Conservation (phyloP, 192 early-diverging fungal genomes). For the Umbelopsis vinacea region DNA sequence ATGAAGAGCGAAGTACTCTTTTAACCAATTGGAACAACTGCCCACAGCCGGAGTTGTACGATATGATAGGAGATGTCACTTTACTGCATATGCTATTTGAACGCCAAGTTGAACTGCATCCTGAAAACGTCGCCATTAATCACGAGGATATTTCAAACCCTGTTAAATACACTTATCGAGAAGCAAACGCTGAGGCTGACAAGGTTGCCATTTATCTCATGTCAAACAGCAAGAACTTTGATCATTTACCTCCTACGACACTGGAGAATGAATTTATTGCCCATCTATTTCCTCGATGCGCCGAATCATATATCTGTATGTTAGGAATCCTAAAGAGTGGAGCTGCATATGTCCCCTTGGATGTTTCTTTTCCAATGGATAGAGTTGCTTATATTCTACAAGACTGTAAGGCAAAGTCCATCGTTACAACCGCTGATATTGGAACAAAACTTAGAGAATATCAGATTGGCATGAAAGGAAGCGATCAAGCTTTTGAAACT, state of each 20-base stretch:
- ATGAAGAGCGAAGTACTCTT: not conserved
- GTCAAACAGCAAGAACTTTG: not conserved
- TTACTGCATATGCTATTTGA: not conserved
- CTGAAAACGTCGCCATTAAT: not conserved
- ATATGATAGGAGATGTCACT: not conserved
- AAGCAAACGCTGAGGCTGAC: not conserved
- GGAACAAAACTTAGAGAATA: not conserved
- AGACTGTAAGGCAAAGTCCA: constrained; percentile 14
- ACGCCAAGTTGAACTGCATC: not conserved
- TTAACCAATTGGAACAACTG: not conserved
- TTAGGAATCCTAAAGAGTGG: constrained; percentile 40
- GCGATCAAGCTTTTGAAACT: no score
- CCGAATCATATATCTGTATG: constrained; percentile 20
- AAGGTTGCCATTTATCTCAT: not conserved
- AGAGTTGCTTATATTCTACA: constrained; percentile 33
- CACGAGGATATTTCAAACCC: not conserved
- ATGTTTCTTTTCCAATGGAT: constrained; percentile 34
- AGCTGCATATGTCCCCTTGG: constrained; percentile 44
- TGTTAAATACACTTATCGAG: not conserved
- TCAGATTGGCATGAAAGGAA: not conserved
- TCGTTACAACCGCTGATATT: not conserved
- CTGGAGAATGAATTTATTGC: not conserved
- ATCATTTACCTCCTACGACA: not conserved
- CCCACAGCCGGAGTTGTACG: not conserved
- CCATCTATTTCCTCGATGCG: constrained; percentile 6